Percentiles rank a stretch among this genome's conserved stretches.
Evolutionary conservation across 2,329 filamentous ascomycete species (phyloP).

Genomic region (Trichoderma simmonsii): DNA sequence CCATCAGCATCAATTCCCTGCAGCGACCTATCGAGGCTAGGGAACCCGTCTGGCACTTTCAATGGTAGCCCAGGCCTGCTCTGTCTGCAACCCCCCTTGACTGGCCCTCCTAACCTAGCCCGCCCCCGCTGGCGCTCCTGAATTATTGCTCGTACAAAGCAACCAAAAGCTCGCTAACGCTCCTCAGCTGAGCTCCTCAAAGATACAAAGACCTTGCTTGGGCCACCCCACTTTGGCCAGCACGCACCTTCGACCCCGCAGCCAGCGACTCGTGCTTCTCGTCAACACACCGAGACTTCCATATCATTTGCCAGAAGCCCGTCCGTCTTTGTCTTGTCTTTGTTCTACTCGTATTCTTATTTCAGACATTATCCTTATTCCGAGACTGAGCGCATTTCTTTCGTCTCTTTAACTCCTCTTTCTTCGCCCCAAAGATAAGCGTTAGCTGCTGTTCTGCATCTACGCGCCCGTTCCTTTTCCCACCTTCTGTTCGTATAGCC

Average conservation of each 20-base stretch:
- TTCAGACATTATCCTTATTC: background rate
- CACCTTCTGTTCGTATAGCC: background rate
- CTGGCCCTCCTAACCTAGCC: background rate
- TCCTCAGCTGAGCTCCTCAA: background rate
- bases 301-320: background rate
- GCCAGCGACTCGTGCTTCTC: conserved; percentile 6
- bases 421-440: background rate
- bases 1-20: background rate
- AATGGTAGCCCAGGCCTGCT: background rate
- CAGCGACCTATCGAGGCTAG: no score
- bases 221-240: conserved; percentile 4
- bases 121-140: conserved; percentile 8
- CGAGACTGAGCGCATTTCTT: background rate
- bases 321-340: background rate
- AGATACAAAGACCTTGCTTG: conserved; percentile 2
- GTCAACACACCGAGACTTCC: conserved; percentile 10
- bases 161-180: background rate
- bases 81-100: background rate
- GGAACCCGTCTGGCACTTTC: no score
- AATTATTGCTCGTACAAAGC: conserved; percentile 7
- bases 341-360: background rate
- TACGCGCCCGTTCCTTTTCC: background rate
- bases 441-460: background rate
- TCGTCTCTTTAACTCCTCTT: background rate
- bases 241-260: conserved; percentile 15